phyloP scores from a whole-genome alignment of 2,329 filamentous ascomycete genomes.

The Penicillium rolfsii region DNA sequence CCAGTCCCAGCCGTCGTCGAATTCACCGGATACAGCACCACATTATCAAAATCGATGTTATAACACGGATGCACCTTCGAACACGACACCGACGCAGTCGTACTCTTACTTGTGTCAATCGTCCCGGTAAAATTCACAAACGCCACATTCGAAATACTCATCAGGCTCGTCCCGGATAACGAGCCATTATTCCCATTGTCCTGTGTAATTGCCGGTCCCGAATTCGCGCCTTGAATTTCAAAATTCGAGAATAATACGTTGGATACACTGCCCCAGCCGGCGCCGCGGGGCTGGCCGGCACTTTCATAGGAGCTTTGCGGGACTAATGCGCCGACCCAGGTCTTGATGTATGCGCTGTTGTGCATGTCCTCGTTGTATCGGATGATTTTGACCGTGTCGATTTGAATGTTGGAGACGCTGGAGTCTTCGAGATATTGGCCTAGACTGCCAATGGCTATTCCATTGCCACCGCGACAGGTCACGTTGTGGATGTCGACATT shows the following conservation, averaged over 20 bases:
- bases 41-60: conserved; percentile 53
- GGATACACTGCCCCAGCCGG: conserved; percentile 57
- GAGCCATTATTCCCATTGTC: conserved; percentile 56
- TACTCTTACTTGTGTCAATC: conserved; percentile 38
- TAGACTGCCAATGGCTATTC: conserved; percentile 56
- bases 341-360: conserved; percentile 59
- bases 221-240: conserved; percentile 50
- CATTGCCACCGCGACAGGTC: conserved; percentile 59
- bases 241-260: conserved; percentile 60
- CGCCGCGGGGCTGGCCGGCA: conserved; percentile 53
- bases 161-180: conserved; percentile 53
- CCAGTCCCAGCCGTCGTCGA: conserved; percentile 37
- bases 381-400: conserved; percentile 52
- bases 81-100: conserved; percentile 52
- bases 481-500: conserved; percentile 59
- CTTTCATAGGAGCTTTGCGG: conserved; percentile 55
- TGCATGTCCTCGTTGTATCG: conserved; percentile 54
- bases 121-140: conserved; percentile 59
- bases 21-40: conserved; percentile 42
- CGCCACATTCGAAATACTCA: conserved; percentile 54
- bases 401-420: conserved; percentile 53
- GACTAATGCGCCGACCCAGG: conserved; percentile 56
- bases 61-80: conserved; percentile 55
- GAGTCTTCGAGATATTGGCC: conserved; percentile 61
- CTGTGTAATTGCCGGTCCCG: conserved; percentile 52